Conservation (phyloP, 331 rosid genomes). For the Acacia pycnantha region DNA sequence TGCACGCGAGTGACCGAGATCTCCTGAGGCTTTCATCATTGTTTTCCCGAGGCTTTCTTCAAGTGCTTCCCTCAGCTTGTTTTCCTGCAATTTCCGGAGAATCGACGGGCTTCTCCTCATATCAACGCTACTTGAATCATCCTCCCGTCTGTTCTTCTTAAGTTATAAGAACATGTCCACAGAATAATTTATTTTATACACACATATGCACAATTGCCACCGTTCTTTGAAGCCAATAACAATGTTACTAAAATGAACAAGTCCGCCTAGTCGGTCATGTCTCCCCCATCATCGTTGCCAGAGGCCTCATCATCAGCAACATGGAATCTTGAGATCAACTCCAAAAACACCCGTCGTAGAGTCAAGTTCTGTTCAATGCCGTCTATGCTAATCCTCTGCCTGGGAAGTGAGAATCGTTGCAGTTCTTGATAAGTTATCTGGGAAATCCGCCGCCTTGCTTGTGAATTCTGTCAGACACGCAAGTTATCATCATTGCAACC, state of each 20-base stretch:
- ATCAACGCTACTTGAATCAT: conserved; percentile 46
- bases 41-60: conserved; percentile 70
- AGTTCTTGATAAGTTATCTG: conserved; percentile 59
- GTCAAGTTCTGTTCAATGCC: conserved; percentile 33
- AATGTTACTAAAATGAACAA: conserved; percentile 41
- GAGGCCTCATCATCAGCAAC: conserved; percentile 8
- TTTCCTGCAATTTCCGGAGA: conserved; percentile 81
- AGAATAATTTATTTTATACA: conserved; percentile 14
- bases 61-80: conserved; percentile 93
- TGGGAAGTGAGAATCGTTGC: conserved; percentile 65
- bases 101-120: conserved; percentile 56
- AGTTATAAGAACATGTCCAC: conserved; percentile 5
- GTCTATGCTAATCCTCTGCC: conserved; percentile 46
- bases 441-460: conserved; percentile 76
- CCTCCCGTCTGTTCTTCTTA: conserved; percentile 70
- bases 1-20: conserved; percentile 87
- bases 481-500: conserved; percentile 44
- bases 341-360: conserved; percentile 47
- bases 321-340: conserved; percentile 57
- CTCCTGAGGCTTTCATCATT: conserved; percentile 69
- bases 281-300: conserved; percentile 36
- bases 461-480: conserved; percentile 77
- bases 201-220: conserved; percentile 38
- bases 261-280: conserved; percentile 50
- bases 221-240: conserved; percentile 15